phyloP scores from a whole-genome alignment of 345 rosid species.

The Lepidium sativum region DNA sequence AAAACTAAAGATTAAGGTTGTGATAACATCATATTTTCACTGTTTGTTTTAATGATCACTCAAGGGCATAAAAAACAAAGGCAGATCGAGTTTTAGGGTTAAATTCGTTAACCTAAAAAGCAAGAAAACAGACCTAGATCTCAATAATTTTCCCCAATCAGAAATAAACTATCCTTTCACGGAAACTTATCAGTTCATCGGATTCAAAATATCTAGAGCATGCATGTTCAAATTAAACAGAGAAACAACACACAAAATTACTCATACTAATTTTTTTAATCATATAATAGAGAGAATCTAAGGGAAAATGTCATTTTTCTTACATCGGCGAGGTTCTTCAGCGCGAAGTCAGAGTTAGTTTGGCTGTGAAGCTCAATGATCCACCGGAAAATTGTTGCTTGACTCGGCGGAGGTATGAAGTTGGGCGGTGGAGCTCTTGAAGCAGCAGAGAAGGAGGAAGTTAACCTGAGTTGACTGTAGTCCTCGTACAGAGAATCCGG shows the following conservation, averaged over 20 bases:
- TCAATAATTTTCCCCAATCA: neutral
- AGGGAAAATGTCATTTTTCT: neutral
- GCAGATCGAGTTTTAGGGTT: neutral
- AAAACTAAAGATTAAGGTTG: neutral
- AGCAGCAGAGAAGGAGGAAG: neutral
- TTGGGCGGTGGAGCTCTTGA: neutral
- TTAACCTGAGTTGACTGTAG: neutral
- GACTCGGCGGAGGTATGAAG: neutral
- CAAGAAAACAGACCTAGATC: neutral
- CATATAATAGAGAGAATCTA: neutral
- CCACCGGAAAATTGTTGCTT: neutral
- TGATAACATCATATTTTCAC: neutral
- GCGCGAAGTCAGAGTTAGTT: conserved; percentile 17
- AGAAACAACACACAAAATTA: neutral
- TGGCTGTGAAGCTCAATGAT: conserved; percentile 20
- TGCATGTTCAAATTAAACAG: neutral
- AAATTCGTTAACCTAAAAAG: neutral
- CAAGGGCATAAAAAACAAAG: neutral
- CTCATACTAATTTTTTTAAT: neutral
- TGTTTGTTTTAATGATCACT: neutral
- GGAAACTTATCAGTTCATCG: neutral
- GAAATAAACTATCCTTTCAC: neutral
- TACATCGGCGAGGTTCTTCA: conserved; percentile 29
- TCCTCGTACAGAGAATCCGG: conserved; percentile 23
- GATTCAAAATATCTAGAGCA: neutral